Evolutionary conservation across 2,329 filamentous ascomycete genomes (phyloP), one percentile per base, ranked within the genome.

Genomic region (Botrytis tulipae): DNA sequence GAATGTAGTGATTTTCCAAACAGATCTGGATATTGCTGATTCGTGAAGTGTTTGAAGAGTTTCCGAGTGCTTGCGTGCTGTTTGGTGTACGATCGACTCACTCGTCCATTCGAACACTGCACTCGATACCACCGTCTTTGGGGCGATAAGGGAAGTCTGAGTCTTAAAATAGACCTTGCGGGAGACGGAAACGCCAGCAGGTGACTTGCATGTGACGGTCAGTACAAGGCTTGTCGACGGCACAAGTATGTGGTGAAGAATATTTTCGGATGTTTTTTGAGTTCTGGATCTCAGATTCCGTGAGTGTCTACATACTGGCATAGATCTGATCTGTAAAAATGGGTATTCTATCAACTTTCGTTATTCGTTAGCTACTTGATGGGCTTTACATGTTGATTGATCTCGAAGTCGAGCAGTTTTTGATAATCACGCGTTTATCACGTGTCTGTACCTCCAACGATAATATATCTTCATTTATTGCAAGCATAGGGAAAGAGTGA

Each of bases 341-440:
- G 8, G 7, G 10, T 5, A 9, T 1, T 4, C 4, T 54, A 1
- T 12, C 7, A 29, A 4, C 22, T n/a, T n/a, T 16, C 4, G 2
- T 22, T 8, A 32, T 32, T 4, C 20, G 14, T 25, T 40, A 40
- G 6, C 46, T 54, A 40, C 22, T 8, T 20, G 8, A 2, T 54
- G 20, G 4, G 22, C 8, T 54, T 35, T 54, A 25, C 3, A 42
- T 40, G 3, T 54, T 37, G 18, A 35, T 46, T 9, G 4, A 37
- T 68, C 65, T 57, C 16, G 35, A 42, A 42, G 46, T 68, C 48
- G 46, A 68, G 48, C 10, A 42, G 29, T 32, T n/a, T 69, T 69
- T 57, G 25, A 57, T 29, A 1, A 29, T 57, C 66, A 57, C 66
- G 48, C n/a, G 51, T 16, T 44, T 44, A 32, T 69, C 66, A 69